Evolutionary conservation across 164 flowering plant species (phyloP).

Genomic region (Nelumbo lutea): DNA sequence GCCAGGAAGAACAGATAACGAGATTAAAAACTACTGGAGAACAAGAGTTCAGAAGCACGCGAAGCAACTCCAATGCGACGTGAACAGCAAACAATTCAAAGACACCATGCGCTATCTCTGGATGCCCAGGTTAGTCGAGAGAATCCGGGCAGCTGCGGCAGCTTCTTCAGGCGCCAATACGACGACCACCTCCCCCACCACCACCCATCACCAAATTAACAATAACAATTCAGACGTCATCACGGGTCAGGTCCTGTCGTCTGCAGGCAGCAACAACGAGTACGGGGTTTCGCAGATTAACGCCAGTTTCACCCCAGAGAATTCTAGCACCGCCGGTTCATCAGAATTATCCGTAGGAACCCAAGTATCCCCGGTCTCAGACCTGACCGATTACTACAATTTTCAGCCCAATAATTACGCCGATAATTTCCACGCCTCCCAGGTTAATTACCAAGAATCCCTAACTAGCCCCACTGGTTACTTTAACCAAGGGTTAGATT

Average conservation of each 20-base stretch:
- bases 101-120: conserved; percentile 56
- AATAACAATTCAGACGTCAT: background rate
- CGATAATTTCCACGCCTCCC: conserved; percentile 8
- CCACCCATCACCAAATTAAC: background rate
- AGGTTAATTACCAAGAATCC: conserved; percentile 8
- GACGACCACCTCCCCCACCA: background rate
- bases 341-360: conserved; percentile 11
- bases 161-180: conserved; percentile 6
- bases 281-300: conserved; percentile 3
- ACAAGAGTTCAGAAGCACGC: conserved; percentile 77
- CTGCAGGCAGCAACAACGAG: background rate
- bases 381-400: conserved; percentile 11
- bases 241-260: background rate
- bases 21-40: conserved; percentile 40
- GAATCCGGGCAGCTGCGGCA: conserved; percentile 41
- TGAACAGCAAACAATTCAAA: conserved; percentile 66
- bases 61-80: conserved; percentile 68
- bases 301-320: conserved; percentile 15
- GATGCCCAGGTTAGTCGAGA: conserved; percentile 57
- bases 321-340: conserved; percentile 21
- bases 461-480: conserved; percentile 14
- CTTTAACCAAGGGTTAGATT: conserved; percentile 16
- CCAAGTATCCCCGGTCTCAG: conserved; percentile 7
- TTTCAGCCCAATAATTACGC: background rate
- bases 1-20: conserved; percentile 36